These are phyloP conservation scores for Apiotrichum laibachii DNA, from an alignment of 1,284 basidiomycete genomes.

Conservation along the genomic window DNA sequence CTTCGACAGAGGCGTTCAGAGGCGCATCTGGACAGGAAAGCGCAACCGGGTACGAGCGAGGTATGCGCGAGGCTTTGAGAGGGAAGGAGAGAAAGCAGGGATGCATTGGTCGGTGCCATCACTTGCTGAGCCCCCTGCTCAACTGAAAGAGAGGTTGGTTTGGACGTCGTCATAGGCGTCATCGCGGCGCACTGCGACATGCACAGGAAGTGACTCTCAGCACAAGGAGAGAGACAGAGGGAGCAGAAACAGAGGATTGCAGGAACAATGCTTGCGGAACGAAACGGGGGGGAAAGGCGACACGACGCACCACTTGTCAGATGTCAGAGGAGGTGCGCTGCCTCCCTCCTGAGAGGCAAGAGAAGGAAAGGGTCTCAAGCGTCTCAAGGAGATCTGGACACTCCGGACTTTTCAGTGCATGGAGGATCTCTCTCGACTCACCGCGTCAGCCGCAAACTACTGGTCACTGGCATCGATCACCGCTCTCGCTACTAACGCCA, in stretches of 20 bases:
- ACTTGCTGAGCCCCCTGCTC: no score
- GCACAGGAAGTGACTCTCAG: background rate
- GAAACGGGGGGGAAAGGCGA: no score
- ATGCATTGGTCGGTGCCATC: background rate
- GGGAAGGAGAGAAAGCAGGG: no score
- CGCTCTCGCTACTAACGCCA: background rate
- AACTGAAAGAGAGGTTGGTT: background rate
- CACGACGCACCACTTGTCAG: no score
- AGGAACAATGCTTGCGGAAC: background rate
- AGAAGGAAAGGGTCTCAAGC: no score
- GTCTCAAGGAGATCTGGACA: no score
- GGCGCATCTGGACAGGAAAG: background rate
- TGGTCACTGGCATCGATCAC: background rate
- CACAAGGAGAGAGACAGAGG: background rate
- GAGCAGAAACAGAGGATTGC: background rate
- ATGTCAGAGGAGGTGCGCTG: no score
- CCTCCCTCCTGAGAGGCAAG: no score
- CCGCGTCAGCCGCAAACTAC: no score
- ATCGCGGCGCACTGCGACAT: background rate
- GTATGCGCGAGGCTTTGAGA: background rate
- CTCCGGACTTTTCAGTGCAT: no score
- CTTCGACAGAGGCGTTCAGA: background rate
- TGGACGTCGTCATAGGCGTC: background rate
- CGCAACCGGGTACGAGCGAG: background rate
- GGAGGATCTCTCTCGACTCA: no score